phyloP scores from a whole-genome alignment of 257 asterid species.

The Solanum ossicruentum region DNA sequence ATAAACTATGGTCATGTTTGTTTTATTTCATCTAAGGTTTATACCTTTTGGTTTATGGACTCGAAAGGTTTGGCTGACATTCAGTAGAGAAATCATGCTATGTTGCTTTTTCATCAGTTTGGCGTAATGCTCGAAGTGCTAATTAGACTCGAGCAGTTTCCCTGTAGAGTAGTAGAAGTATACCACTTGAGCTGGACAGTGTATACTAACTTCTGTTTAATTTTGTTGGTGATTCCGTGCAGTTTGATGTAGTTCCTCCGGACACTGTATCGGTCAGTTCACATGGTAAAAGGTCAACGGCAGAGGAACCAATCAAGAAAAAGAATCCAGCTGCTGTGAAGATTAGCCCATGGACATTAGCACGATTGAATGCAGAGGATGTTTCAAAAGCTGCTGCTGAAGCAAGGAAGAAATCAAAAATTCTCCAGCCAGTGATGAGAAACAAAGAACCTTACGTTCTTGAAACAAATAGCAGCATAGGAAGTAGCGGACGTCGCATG shows the following conservation, averaged over 20 bases:
- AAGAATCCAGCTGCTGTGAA: constrained; percentile 70
- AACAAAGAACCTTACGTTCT: constrained; percentile 24
- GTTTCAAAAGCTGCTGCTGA: constrained; percentile 95
- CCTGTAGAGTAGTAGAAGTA: neutral
- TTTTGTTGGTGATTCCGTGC: constrained; percentile 4
- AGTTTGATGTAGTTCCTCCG: constrained; percentile 86
- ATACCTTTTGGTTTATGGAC: neutral
- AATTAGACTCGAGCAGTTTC: neutral
- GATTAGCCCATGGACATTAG: constrained; percentile 94
- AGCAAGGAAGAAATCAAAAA: constrained; percentile 82
- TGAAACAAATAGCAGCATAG: constrained; percentile 57
- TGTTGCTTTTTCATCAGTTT: neutral
- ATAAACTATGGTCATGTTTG: neutral
- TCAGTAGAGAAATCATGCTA: neutral
- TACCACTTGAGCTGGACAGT: neutral
- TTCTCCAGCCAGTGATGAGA: constrained; percentile 56
- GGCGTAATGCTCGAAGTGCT: neutral
- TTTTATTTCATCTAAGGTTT: neutral
- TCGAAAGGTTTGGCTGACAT: neutral
- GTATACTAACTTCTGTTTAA: neutral
- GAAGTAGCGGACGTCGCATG: constrained; percentile 56
- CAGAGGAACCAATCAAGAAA: constrained; percentile 62
- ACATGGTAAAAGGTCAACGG: constrained; percentile 44
- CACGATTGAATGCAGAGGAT: constrained; percentile 80
- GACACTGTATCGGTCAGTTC: constrained; percentile 81